These are phyloP conservation scores for Claviceps spartinae DNA, from an alignment of 2,329 filamentous ascomycete genomes.

Conservation along the genomic window DNA sequence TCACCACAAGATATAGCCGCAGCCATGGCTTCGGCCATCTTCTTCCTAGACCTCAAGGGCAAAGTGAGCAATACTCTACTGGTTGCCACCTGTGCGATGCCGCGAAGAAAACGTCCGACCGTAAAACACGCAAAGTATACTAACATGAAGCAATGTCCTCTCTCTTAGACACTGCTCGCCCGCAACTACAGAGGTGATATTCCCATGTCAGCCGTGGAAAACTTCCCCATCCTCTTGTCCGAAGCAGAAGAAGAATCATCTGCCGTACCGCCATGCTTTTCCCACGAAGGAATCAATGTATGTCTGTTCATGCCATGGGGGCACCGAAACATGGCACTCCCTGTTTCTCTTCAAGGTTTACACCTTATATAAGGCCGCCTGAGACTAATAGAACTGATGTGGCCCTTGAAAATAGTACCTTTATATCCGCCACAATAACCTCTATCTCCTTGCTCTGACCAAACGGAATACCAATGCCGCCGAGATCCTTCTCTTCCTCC, in stretches of 20 bases:
- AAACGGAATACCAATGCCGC: constrained; percentile 98
- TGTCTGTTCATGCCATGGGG: constrained; percentile 20
- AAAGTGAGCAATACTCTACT: constrained; percentile 48
- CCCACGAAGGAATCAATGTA: constrained; percentile 95
- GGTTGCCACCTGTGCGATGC: neutral
- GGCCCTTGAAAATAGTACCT: constrained; percentile 53
- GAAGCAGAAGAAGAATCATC: constrained; percentile 99
- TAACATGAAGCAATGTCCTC: neutral
- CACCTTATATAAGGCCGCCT: neutral
- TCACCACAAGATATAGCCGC: neutral
- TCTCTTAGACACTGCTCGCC: constrained; percentile 77
- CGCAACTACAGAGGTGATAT: constrained; percentile 98
- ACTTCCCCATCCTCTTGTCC: constrained; percentile 88
- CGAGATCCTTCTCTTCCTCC: constrained; percentile 94
- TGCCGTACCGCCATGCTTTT: constrained; percentile 94
- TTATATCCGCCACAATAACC: constrained; percentile 98
- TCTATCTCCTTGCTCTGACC: constrained; percentile 92
- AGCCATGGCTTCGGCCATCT: constrained; percentile 88
- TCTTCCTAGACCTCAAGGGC: constrained; percentile 99
- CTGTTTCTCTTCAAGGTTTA: neutral
- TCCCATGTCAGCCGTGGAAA: constrained; percentile 97
- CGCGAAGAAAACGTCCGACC: neutral
- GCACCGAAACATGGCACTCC: neutral
- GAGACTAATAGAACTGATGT: neutral
- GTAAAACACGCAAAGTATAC: neutral